These are phyloP conservation scores for Puccinia polysora DNA, from an alignment of 1,284 basidiomycete species.

Conservation along the genomic window DNA sequence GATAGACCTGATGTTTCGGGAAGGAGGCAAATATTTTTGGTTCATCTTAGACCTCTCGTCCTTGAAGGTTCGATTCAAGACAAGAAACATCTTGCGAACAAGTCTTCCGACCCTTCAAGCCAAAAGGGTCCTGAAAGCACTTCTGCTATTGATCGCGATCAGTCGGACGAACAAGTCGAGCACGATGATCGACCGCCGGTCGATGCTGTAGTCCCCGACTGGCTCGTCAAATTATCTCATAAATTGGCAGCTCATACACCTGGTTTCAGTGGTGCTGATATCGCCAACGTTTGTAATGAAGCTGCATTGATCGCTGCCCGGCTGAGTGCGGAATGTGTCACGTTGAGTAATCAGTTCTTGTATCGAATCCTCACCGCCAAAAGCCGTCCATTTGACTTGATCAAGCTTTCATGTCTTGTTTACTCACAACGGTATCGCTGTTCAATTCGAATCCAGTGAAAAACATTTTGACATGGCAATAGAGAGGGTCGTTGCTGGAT, in stretches of 20 bases:
- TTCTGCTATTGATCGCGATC: constrained; percentile 11
- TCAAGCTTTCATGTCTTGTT: not conserved
- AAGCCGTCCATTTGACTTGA: not conserved
- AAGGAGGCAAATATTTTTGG: constrained; percentile 86
- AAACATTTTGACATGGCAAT: constrained; percentile 94
- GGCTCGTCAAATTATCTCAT: constrained; percentile 67
- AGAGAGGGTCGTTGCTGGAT: constrained; percentile 92
- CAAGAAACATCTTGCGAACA: not conserved
- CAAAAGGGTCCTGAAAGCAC: constrained; percentile 1
- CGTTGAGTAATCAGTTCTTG: constrained; percentile 47
- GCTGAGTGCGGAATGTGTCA: constrained; percentile 70
- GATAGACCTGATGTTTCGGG: constrained; percentile 92
- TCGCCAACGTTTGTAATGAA: constrained; percentile 98
- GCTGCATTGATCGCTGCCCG: constrained; percentile 92
- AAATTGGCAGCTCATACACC: constrained; percentile 94
- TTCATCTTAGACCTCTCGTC: constrained; percentile 80
- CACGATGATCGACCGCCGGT: constrained; percentile 45
- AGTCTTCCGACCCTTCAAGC: not conserved
- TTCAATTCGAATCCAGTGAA: constrained; percentile 56
- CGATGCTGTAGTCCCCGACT: constrained; percentile 56
- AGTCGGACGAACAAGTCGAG: constrained; percentile 29
- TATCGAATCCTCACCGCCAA: not conserved
- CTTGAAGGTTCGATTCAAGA: constrained; percentile 46
- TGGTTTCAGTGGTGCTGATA: constrained; percentile 96
- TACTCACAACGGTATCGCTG: not conserved